Conservation (phyloP, 768 basidiomycete genomes). For the Boletus patriciae region DNA sequence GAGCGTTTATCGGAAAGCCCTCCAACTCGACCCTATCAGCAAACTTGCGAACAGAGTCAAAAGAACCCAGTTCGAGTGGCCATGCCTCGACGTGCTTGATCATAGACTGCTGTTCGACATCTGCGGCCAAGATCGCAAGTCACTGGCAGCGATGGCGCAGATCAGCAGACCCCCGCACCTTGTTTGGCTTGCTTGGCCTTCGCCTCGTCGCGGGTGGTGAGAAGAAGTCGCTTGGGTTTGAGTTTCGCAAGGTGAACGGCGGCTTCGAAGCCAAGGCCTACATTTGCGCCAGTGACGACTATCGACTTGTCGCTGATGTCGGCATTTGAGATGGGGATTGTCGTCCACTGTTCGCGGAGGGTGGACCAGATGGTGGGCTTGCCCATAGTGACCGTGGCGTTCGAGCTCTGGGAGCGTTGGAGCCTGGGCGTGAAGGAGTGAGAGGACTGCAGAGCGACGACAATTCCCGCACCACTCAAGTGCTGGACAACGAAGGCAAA, state of each 20-base stretch:
- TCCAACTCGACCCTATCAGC: constrained; percentile 30
- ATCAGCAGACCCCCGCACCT: constrained; percentile 9
- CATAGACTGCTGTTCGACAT: constrained; percentile 16
- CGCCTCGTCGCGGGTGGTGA: constrained; percentile 26
- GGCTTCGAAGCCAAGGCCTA: constrained; percentile 34
- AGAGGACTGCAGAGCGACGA: no score
- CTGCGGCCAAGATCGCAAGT: constrained; percentile 8
- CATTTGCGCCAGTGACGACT: constrained; percentile 27
- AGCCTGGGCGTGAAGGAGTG: no score
- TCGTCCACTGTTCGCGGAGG: constrained; percentile 31
- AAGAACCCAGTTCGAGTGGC: constrained; percentile 35
- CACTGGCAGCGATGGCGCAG: background rate
- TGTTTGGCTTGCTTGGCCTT: constrained; percentile 21
- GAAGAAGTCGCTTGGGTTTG: constrained; percentile 22
- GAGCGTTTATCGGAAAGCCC: constrained; percentile 25
- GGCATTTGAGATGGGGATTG: constrained; percentile 22
- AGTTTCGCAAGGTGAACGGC: constrained; percentile 29
- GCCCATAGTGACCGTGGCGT: constrained; percentile 21
- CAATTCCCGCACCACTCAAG: no score
- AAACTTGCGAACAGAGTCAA: constrained; percentile 36
- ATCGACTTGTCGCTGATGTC: constrained; percentile 26
- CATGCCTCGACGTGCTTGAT: constrained; percentile 26
- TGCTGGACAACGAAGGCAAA: no score
- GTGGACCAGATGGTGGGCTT: constrained; percentile 18
- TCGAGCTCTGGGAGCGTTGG: no score